Conservation (phyloP, 2,329 filamentous ascomycete species). For the Fragosphaeria purpurea region DNA sequence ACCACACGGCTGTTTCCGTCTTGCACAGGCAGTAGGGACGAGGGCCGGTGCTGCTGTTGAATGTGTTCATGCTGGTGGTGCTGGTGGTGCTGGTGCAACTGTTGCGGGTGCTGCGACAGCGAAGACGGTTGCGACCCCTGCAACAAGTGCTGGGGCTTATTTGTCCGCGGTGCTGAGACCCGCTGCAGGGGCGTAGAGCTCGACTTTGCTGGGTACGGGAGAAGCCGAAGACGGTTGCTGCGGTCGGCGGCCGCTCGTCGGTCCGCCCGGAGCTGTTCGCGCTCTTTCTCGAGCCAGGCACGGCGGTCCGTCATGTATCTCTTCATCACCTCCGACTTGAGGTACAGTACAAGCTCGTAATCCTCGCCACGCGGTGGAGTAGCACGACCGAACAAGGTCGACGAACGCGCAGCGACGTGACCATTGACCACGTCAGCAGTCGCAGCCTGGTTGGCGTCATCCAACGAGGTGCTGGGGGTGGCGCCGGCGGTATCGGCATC, state of each 20-base stretch:
- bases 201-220: conserved; percentile 22
- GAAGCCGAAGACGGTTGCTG: conserved; percentile 16
- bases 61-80: not conserved
- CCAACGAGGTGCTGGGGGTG: too few relatives aligned
- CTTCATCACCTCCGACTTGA: conserved; percentile 42
- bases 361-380: conserved; percentile 41
- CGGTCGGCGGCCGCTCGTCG: conserved; percentile 31
- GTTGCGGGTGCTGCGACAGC: not conserved
- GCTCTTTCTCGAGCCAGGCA: conserved; percentile 41
- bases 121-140: not conserved
- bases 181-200: conserved; percentile 23
- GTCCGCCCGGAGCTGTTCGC: conserved; percentile 37
- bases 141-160: conserved; percentile 16
- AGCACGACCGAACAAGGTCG: conserved; percentile 30
- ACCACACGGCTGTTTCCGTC: conserved; percentile 4
- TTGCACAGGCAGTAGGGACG: not conserved
- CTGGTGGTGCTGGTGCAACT: not conserved
- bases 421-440: conserved; percentile 36
- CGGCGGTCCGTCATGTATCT: conserved; percentile 32
- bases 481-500: conserved; percentile 35
- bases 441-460: conserved; percentile 31
- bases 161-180: conserved; percentile 6
- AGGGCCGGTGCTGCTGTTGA: conserved; percentile 1
- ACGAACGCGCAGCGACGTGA: conserved; percentile 36
- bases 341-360: conserved; percentile 42